Conservation (phyloP, 305 asterid species). For the Fraxinus floribunda region DNA sequence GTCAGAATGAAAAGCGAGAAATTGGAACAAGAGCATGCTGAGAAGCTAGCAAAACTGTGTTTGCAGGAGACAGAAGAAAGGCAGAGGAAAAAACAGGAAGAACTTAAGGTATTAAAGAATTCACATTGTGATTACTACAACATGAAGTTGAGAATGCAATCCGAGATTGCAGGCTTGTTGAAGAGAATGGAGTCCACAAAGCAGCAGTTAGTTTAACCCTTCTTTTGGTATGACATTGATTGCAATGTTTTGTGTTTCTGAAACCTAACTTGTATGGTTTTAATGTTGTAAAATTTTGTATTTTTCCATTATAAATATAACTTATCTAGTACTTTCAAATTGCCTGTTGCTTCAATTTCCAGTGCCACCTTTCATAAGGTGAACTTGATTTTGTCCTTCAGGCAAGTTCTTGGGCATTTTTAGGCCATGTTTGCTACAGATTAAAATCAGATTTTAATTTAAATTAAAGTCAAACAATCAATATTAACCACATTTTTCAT, state of each 20-base stretch:
- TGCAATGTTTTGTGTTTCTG: not conserved
- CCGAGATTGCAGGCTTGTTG: slow-evolving; percentile 84
- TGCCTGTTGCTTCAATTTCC: slow-evolving; percentile 21
- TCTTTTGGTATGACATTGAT: not conserved
- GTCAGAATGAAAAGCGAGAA: slow-evolving; percentile 55
- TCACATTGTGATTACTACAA: slow-evolving; percentile 81
- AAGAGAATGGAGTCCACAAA: slow-evolving; percentile 93
- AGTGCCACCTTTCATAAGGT: not conserved
- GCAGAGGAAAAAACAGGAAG: slow-evolving; percentile 61
- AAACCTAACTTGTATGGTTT: not conserved
- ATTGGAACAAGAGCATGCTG: slow-evolving; percentile 66
- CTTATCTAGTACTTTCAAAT: not conserved
- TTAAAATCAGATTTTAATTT: too few relatives aligned
- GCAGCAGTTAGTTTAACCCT: slow-evolving; percentile 59
- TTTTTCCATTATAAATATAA: not conserved
- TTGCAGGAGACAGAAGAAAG: slow-evolving; percentile 80
- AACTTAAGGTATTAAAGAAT: slow-evolving; percentile 71
- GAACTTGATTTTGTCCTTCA: not conserved
- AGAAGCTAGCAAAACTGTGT: slow-evolving; percentile 58
- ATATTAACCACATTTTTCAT: too few relatives aligned
- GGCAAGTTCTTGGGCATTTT: not conserved
- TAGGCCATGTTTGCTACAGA: not conserved
- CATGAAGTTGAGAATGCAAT: slow-evolving; percentile 92
- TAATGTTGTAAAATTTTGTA: not conserved
- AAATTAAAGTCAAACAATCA: too few relatives aligned